A percentile compares a stretch with the other conserved stretches of the same genome.
Evolutionary conservation across 331 rosid species (phyloP).

Genomic region (Cydonia oblonga): DNA sequence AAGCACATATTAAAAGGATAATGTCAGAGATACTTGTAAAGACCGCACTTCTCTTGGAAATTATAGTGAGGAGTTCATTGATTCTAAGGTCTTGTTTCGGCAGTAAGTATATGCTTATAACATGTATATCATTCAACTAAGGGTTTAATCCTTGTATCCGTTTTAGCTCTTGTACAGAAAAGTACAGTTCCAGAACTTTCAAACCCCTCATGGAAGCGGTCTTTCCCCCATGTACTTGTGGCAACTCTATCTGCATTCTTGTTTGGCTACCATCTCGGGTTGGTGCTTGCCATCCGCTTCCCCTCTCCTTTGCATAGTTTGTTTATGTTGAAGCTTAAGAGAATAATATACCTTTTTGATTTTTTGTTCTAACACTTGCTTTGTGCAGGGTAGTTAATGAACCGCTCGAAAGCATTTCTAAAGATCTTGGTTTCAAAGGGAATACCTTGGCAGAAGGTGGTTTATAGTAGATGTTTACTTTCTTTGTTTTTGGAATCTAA

Average conservation of each 20-base stretch:
- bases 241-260: constrained; percentile 75
- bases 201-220: constrained; percentile 77
- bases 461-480: constrained; percentile 1
- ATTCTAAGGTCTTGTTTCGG: background rate
- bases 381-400: constrained; percentile 80
- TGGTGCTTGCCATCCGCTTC: constrained; percentile 18
- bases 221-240: constrained; percentile 72
- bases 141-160: constrained; percentile 15
- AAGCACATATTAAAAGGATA: background rate
- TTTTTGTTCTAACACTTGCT: background rate
- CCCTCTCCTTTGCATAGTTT: background rate
- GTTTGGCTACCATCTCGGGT: constrained; percentile 95
- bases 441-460: constrained; percentile 92
- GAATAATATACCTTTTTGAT: background rate
- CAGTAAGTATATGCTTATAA: background rate
- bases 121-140: background rate
- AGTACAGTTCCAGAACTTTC: constrained; percentile 37
- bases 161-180: constrained; percentile 43
- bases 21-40: background rate
- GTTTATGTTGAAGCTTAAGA: background rate
- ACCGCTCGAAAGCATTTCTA: constrained; percentile 88
- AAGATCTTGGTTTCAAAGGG: constrained; percentile 87
- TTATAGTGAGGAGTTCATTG: background rate
- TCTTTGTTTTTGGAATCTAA: constrained; percentile 1
- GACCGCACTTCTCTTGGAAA: background rate